Conservation (phyloP, 2,329 filamentous ascomycete species). For the Penicillium sp. region DNA sequence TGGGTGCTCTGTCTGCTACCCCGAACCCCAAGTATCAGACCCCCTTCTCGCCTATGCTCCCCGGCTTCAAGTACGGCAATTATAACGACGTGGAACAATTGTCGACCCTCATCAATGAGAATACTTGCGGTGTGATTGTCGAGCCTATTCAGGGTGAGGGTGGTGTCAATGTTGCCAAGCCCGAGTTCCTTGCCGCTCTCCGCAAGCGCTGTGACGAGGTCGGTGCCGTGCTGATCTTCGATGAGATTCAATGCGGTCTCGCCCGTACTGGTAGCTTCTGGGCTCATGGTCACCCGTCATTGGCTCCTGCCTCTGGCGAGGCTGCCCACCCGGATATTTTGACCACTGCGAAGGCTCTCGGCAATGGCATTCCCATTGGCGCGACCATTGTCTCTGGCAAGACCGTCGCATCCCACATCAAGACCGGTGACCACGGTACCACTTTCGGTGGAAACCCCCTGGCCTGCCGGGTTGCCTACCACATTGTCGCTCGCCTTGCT, state of each 20-base stretch:
- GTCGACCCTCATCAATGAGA: slow-evolving; percentile 73
- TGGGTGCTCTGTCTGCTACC: slow-evolving; percentile 93
- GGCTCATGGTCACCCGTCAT: slow-evolving; percentile 77
- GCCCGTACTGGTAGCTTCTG: slow-evolving; percentile 85
- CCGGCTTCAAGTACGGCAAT: slow-evolving; percentile 83
- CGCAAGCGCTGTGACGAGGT: slow-evolving; percentile 82
- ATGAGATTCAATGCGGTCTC: slow-evolving; percentile 96
- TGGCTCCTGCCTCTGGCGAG: slow-evolving; percentile 45
- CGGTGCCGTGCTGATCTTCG: slow-evolving; percentile 86
- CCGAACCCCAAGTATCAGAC: slow-evolving; percentile 97
- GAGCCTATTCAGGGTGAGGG: slow-evolving; percentile 98
- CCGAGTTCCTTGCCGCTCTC: slow-evolving; percentile 83
- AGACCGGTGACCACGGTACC: slow-evolving; percentile 84
- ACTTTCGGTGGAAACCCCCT: slow-evolving; percentile 94
- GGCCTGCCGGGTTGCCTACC: slow-evolving; percentile 79
- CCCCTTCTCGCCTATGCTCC: slow-evolving; percentile 93
- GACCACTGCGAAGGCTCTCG: slow-evolving; percentile 92
- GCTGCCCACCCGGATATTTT: slow-evolving; percentile 91
- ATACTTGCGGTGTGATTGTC: slow-evolving; percentile 91
- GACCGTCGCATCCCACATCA: slow-evolving; percentile 68
- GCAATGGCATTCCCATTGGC: slow-evolving; percentile 94
- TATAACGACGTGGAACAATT: slow-evolving; percentile 81
- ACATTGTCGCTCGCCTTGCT: slow-evolving; percentile 78
- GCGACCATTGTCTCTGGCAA: slow-evolving; percentile 71
- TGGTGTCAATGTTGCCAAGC: slow-evolving; percentile 80